Conservation (phyloP, 2,329 filamentous ascomycete genomes). For the Alternaria consortialis region DNA sequence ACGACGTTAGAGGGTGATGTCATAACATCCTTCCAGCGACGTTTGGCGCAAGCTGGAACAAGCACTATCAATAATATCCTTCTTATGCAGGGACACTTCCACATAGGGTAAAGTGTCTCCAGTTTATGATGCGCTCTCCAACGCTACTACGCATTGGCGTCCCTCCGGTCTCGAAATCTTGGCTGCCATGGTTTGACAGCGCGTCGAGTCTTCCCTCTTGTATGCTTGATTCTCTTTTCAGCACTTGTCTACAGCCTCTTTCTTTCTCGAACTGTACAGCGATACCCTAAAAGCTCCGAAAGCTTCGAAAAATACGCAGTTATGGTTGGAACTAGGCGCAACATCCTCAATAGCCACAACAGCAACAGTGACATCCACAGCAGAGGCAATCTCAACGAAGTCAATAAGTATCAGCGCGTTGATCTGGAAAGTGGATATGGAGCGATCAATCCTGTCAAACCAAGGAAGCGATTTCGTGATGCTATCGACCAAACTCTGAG, state of each 20-base stretch:
- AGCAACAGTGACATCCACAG: conserved; percentile 16
- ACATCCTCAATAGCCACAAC: conserved; percentile 24
- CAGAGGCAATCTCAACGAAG: conserved; percentile 15
- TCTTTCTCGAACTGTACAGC: not conserved
- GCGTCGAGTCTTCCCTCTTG: conserved; percentile 14
- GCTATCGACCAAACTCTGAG: conserved; percentile 58
- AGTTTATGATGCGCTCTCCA: conserved; percentile 25
- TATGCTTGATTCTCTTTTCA: conserved; percentile 7
- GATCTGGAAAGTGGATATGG: conserved; percentile 46
- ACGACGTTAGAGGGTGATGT: conserved; percentile 23
- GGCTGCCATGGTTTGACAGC: conserved; percentile 12
- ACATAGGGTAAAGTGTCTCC: conserved; percentile 12
- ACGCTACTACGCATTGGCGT: conserved; percentile 10
- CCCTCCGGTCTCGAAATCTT: not conserved
- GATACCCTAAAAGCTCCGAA: not conserved
- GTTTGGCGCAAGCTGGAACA: conserved; percentile 10
- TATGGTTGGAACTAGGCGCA: conserved; percentile 37
- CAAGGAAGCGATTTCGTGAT: conserved; percentile 56
- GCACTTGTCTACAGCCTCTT: not conserved
- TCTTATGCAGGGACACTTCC: conserved; percentile 18
- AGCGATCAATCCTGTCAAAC: conserved; percentile 21
- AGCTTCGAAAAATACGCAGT: not conserved
- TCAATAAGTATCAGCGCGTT: conserved; percentile 26
- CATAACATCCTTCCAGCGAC: conserved; percentile 10
- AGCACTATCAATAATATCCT: conserved; percentile 19